Base-by-base conservation (phyloP, 2,329 filamentous ascomycete species). In the Aspergillus aculeatus region DNA sequence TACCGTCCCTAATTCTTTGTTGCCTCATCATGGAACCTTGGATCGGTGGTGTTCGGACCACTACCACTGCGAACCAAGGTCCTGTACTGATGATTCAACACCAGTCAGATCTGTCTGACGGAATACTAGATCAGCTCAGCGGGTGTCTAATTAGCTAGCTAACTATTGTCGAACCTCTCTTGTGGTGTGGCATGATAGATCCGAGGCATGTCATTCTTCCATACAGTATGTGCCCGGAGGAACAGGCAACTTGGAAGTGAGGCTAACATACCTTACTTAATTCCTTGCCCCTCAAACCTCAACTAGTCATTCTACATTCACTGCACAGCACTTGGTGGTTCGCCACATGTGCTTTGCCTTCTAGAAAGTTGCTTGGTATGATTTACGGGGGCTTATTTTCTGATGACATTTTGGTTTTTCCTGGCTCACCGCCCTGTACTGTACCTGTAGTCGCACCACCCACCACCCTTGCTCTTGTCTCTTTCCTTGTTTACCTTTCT, bases 401-500 rank as follows among this genome's bases (percentile, higher is more conserved):
- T 48, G n/a, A 47, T 35, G 52, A 35, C 21, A 51, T 54, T 57
- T 50, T 24, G 54, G 48, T 55, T 58, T 57, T 21, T 41, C 51
- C 32, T 56, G 60, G 55, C 61, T 62, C 61, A 62, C 61, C 61
- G 61, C 58, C 60, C 54, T 44, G 38, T 35, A 35, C 51, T 29
- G 26, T 58, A 60, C 48, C 41, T 64, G 49, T 47, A 56, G 47
- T 31, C 55, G 49, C 51, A 32, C 50, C 50, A 50, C 32, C 26
- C 50, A 50, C 32, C 26, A 35, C 38, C 38, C 38, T n/a, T 26
- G 54, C 47, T 58, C 51, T 51, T 50, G 16, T 47, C 44, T 61
- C 58, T 58, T 52, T 53, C 49, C 47, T 47, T 35, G 41, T 35
- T 55, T 23, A 53, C 48, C 47, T 48, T 35, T 41, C 47, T n/a